Evolutionary conservation across 139 green algal species (phyloP).

Genomic region (Chlorella sp.): DNA sequence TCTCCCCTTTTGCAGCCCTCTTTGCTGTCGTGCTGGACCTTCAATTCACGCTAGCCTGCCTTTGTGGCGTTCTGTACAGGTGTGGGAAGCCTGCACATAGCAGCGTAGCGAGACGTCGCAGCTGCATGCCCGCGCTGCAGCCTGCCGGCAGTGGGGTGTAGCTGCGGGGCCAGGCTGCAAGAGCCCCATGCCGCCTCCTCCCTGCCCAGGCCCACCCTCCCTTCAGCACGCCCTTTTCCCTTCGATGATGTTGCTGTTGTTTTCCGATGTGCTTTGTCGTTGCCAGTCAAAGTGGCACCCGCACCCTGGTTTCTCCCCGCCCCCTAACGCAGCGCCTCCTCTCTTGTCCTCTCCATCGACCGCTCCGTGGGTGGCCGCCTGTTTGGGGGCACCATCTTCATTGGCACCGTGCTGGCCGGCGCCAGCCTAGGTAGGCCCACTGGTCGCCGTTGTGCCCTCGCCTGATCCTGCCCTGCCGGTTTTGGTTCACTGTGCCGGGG

Average conservation of each 20-base stretch:
- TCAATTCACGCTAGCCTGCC: constrained; percentile 25
- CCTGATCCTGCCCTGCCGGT: neutral
- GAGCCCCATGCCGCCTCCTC: neutral
- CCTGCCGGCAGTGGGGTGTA: no score
- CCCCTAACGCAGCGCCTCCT: neutral
- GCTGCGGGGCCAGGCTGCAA: no score
- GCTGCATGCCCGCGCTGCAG: no score
- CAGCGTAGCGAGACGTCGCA: neutral
- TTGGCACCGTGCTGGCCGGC: constrained; percentile 27
- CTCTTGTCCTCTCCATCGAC: constrained; percentile 36
- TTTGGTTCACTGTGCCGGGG: neutral
- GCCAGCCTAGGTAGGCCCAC: neutral
- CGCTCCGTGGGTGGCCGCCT: constrained; percentile 29
- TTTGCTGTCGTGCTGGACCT: constrained; percentile 9
- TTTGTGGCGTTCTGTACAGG: constrained; percentile 16
- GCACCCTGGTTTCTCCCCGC: neutral
- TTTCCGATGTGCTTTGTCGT: neutral
- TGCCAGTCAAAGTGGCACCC: neutral
- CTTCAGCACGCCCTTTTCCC: neutral
- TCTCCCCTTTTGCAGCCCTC: neutral
- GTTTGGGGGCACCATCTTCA: constrained; percentile 26
- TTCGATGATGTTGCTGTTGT: no score
- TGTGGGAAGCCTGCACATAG: neutral
- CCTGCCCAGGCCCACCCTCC: neutral
- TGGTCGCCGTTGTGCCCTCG: neutral